Conservation (phyloP, 352 stramenopile genomes). For the Thraustochytrium striatum region DNA sequence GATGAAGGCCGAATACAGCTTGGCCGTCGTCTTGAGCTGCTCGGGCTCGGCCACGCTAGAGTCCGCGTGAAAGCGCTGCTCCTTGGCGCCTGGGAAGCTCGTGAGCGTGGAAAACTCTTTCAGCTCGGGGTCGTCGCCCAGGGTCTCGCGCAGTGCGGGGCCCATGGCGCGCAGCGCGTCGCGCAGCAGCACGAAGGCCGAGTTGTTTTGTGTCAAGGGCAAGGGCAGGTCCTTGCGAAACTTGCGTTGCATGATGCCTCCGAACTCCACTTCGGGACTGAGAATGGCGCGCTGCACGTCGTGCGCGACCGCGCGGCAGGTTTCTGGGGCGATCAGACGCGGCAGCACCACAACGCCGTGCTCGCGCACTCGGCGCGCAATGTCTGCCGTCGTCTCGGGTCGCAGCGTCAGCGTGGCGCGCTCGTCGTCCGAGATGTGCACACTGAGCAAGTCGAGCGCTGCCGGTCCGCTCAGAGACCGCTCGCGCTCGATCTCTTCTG, state of each 20-base stretch:
- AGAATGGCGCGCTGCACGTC: not conserved
- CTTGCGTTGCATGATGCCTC: not conserved
- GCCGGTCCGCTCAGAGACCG: not conserved
- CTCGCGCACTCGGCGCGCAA: not conserved
- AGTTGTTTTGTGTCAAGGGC: no score
- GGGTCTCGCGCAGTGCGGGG: not conserved
- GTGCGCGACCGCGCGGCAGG: not conserved
- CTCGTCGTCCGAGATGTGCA: conserved; percentile 3
- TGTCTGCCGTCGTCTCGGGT: not conserved
- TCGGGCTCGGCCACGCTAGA: not conserved
- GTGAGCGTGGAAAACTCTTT: conserved; percentile 34
- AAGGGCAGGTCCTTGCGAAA: conserved; percentile 32
- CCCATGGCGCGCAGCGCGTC: not conserved
- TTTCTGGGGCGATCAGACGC: not conserved
- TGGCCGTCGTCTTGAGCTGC: not conserved
- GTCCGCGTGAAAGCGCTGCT: conserved; percentile 22
- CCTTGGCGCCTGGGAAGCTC: not conserved
- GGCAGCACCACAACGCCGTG: conserved; percentile 40
- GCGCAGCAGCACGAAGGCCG: not conserved
- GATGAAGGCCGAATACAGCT: conserved; percentile 32
- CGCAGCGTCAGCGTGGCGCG: not conserved
- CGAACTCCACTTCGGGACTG: conserved; percentile 13
- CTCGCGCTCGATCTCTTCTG: not conserved
- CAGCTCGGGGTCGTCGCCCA: not conserved
- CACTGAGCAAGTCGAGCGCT: not conserved